Percentiles rank a stretch among this genome's conserved stretches.
Evolutionary conservation across 306 rosid genomes (phyloP).

Genomic region (Canavalia gladiata): DNA sequence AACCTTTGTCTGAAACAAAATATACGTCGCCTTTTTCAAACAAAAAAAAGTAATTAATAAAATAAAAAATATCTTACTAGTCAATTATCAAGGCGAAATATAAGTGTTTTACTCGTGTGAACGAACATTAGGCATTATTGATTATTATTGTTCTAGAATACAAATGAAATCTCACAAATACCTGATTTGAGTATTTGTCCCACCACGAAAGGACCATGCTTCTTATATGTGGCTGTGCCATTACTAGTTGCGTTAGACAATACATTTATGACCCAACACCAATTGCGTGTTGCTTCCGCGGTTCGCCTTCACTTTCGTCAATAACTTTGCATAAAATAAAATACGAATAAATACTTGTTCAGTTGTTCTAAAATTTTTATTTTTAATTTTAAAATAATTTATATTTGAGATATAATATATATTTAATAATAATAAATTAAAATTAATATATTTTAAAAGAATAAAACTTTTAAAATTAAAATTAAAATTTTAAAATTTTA

Average conservation of each 20-base stretch:
- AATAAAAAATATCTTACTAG: not conserved
- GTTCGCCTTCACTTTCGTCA: not conserved
- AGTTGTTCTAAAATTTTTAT: too few relatives aligned
- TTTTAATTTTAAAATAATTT: too few relatives aligned
- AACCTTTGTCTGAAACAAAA: constrained; percentile 19
- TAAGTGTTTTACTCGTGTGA: not conserved
- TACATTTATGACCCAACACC: not conserved
- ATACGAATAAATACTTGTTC: too few relatives aligned
- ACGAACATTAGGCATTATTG: not conserved
- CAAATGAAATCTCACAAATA: not conserved
- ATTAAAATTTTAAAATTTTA: too few relatives aligned
- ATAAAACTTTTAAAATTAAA: too few relatives aligned
- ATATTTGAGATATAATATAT: too few relatives aligned
- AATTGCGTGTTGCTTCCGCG: not conserved
- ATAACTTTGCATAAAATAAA: not conserved
- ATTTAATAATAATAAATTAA: too few relatives aligned
- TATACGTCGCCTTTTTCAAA: constrained; percentile 13
- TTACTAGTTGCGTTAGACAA: not conserved
- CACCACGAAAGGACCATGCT: not conserved
- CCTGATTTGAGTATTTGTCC: not conserved
- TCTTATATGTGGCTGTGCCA: not conserved
- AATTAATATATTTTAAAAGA: too few relatives aligned
- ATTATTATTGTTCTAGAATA: not conserved
- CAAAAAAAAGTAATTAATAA: not conserved
- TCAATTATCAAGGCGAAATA: not conserved